phyloP scores from a whole-genome alignment of 352 stramenopile species.

The Hyaloperonospora brassicae region DNA sequence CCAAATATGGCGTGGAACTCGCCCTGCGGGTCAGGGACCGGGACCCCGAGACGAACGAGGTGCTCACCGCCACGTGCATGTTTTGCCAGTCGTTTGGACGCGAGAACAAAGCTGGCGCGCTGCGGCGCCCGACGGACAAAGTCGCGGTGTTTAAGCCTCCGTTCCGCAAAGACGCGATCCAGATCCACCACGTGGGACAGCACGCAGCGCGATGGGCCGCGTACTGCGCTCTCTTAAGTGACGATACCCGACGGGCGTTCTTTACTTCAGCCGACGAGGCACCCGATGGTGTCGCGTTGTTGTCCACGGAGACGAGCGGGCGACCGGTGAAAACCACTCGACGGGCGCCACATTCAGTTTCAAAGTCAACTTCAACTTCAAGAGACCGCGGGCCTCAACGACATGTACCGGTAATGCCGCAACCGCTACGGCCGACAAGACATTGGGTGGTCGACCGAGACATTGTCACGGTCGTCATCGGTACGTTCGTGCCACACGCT shows the following conservation, averaged over 20 bases:
- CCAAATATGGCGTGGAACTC: constrained; percentile 22
- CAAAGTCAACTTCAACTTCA: constrained; percentile 7
- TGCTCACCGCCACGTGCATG: constrained; percentile 38
- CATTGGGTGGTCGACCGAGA: constrained; percentile 24
- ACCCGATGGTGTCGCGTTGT: constrained; percentile 6
- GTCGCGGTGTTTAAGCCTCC: constrained; percentile 52
- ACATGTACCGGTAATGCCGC: too few relatives aligned
- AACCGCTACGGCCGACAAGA: not conserved
- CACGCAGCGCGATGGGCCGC: constrained; percentile 38
- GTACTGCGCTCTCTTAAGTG: constrained; percentile 35
- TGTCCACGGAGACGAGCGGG: not conserved
- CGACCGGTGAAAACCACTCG: constrained; percentile 12
- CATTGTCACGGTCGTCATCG: constrained; percentile 20
- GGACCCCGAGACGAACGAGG: constrained; percentile 29
- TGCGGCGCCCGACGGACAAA: constrained; percentile 44
- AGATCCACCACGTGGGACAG: constrained; percentile 49
- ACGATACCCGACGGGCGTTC: constrained; percentile 43
- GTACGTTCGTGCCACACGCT: constrained; percentile 14
- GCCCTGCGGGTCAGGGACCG: constrained; percentile 22
- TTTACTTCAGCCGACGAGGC: constrained; percentile 26
- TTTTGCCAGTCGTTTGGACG: constrained; percentile 63
- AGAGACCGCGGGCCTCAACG: too few relatives aligned
- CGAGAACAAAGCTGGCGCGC: constrained; percentile 31
- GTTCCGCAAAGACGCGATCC: constrained; percentile 61
- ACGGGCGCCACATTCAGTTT: not conserved